Evolutionary conservation across 176 grass and related monocot species (phyloP).

Genomic region (Calamus simplicifolius): DNA sequence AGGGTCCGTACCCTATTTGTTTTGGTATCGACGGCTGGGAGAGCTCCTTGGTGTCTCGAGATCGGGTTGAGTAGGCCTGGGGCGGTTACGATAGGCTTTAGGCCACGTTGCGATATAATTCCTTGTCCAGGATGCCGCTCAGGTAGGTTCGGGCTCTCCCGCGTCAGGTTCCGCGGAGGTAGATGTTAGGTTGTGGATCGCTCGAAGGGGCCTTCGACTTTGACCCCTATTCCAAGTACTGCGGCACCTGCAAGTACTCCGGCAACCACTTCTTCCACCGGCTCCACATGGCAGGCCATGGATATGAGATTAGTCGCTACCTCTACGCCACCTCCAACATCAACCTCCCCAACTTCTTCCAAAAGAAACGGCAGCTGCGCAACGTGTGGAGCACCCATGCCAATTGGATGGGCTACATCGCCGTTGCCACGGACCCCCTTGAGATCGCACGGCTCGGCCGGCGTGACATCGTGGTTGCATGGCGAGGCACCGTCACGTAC

Average conservation of each 20-base stretch:
- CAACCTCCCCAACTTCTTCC: conserved; percentile 23
- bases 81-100: too few species aligned
- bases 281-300: conserved; percentile 23
- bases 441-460: conserved; percentile 32
- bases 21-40: too few species aligned
- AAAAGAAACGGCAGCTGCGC: conserved; percentile 24
- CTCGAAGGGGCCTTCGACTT: conserved; percentile 57
- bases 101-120: too few species aligned
- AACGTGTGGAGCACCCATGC: conserved; percentile 43
- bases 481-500: too few species aligned
- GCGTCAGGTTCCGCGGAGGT: too few species aligned
- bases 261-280: conserved; percentile 28
- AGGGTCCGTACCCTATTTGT: too few species aligned
- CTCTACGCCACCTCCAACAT: conserved; percentile 65
- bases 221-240: conserved; percentile 41
- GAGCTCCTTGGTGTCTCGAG: too few species aligned
- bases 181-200: too few species aligned
- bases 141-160: too few species aligned
- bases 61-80: too few species aligned
- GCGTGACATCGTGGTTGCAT: conserved; percentile 25
- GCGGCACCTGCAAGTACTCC: conserved; percentile 44
- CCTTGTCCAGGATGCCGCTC: too few species aligned
- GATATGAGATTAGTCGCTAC: conserved; percentile 49
- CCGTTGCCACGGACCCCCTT: conserved; percentile 10
- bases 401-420: conserved; percentile 86